Base-by-base conservation (phyloP, 768 basidiomycete genomes). In the Pisolithus orientalis region DNA sequence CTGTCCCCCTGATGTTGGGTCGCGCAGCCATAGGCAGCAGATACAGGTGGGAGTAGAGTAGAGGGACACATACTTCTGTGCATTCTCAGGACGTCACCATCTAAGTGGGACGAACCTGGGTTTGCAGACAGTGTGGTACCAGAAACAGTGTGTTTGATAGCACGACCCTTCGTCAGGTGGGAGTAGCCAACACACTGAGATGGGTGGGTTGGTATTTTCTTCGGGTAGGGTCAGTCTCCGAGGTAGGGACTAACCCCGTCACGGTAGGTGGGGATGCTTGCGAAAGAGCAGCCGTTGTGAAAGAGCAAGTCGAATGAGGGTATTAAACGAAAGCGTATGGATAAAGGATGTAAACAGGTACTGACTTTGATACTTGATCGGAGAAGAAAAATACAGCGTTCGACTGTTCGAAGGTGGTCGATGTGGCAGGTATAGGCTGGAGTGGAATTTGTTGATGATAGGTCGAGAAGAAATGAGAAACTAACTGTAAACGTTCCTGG, bases 401-500 rank as follows among this genome's bases (percentile, higher is more conserved):
- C 34, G 25, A 37, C 31, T 6, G 24, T 21, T 48, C 40, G 76
- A 39, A 78, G 66, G 64, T 77, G 73, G 63, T 70, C 65, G 55
- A 65, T 57, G 53, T 75, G 73, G 62, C 72, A 74, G 34, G 73
- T 73, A 0, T 28, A 44, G 72, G 73, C 68, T 72, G n/a, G n/a
- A n/a, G n/a, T n/a, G n/a, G n/a, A n/a, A n/a, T 21, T 29, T 44
- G 44, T 31, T 45, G 27, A 5, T 42, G 11, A 39, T 9, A 25
- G 21, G 50, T 54, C 50, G 39, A 13, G 9, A 39, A 6, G 31
- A 48, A 49, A 52, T 42, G 5, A 21, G 29, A 10, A 46, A 54
- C 83, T 54, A 56, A 88, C 87, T 14, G 87, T 87, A 72, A 90
- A 89, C 14, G 87, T 86, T 44, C 89, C 89, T 16, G 88, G 88